Conservation (phyloP, 2,329 filamentous ascomycete genomes). For the Dothistroma septosporum region DNA sequence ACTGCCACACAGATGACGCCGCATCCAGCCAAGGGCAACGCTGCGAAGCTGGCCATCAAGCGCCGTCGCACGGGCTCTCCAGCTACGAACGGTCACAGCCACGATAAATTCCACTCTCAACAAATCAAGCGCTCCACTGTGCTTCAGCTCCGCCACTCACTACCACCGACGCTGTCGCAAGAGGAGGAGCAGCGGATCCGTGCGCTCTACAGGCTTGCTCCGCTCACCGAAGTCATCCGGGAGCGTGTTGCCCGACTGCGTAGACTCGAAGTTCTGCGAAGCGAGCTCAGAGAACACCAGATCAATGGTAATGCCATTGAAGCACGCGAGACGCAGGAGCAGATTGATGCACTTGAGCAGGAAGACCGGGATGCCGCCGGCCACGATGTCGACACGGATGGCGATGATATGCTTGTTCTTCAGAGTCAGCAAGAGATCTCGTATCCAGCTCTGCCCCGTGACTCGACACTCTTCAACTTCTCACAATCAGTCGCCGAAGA, state of each 20-base stretch:
- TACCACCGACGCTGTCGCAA: constrained; percentile 28
- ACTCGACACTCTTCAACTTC: constrained; percentile 6
- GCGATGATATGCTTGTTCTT: constrained; percentile 34
- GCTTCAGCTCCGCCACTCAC: constrained; percentile 26
- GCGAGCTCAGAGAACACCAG: constrained; percentile 6
- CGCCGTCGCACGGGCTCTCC: constrained; percentile 34
- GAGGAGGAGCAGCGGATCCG: constrained; percentile 20
- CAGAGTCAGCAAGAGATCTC: constrained; percentile 27
- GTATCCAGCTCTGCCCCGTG: constrained; percentile 26
- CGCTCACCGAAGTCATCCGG: constrained; percentile 32
- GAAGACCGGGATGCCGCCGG: constrained; percentile 35
- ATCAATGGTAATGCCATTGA: constrained; percentile 6
- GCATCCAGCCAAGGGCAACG: constrained; percentile 24
- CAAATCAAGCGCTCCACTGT: constrained; percentile 13
- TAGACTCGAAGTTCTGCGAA: constrained; percentile 10
- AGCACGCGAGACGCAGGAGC: constrained; percentile 13
- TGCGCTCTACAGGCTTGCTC: constrained; percentile 30
- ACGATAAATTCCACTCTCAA: neutral
- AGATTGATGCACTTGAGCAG: constrained; percentile 15
- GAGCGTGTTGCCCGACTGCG: constrained; percentile 34
- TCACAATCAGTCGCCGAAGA: constrained; percentile 2
- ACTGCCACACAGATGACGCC: constrained; percentile 35
- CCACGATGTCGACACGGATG: constrained; percentile 21
- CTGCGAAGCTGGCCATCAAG: constrained; percentile 23
- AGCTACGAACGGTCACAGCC: constrained; percentile 4